Conservation (phyloP, 148 eudicot species). For the Cornus controversa region DNA sequence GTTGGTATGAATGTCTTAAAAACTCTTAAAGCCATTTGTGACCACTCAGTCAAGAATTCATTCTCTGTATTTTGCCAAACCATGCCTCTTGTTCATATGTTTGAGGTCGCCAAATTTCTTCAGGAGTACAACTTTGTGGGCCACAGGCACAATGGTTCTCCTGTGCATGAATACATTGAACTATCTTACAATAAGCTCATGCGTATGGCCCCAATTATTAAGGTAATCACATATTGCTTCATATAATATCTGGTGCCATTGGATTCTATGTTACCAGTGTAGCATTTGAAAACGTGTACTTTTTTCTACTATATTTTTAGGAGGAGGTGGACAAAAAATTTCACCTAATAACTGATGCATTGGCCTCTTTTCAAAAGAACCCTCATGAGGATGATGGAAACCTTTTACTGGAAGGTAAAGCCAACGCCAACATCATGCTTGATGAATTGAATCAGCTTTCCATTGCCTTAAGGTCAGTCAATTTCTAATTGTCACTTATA, state of each 20-base stretch:
- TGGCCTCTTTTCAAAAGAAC: neutral
- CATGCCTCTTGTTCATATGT: conserved; percentile 2
- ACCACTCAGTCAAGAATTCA: neutral
- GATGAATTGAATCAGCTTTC: conserved; percentile 18
- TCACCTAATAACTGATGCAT: neutral
- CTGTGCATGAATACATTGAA: conserved; percentile 5
- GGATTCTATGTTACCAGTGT: too few relatives aligned
- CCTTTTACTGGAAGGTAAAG: conserved; percentile 1
- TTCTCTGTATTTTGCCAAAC: neutral
- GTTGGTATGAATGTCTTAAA: conserved; percentile 32
- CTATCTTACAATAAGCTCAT: conserved; percentile 16
- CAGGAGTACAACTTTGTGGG: conserved; percentile 22
- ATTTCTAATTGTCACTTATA: too few relatives aligned
- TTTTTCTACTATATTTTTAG: neutral
- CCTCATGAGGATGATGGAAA: neutral
- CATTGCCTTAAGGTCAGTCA: conserved; percentile 8
- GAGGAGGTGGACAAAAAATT: conserved; percentile 13
- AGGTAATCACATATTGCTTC: neutral
- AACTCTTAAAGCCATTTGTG: conserved; percentile 16
- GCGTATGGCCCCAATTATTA: neutral
- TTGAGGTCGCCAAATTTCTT: conserved; percentile 31
- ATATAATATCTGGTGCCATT: neutral
- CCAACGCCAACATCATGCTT: conserved; percentile 6
- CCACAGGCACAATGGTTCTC: conserved; percentile 17
- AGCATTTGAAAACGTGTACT: too few relatives aligned